Base-by-base conservation (phyloP, 2,329 filamentous ascomycete genomes). In the Fusarium tjaetaba region DNA sequence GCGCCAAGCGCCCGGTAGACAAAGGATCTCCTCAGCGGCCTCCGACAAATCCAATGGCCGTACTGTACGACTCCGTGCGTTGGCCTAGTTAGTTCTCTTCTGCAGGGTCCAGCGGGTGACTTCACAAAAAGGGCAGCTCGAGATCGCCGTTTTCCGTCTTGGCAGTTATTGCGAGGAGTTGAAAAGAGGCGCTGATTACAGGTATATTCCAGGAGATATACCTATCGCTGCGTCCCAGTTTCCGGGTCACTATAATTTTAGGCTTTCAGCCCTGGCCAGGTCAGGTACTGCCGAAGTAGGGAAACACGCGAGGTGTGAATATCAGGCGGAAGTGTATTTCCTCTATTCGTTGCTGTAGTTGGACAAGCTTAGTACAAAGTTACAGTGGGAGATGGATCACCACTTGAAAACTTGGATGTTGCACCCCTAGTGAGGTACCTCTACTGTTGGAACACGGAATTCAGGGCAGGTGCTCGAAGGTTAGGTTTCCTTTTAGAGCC, bases 81-180 rank as follows among this genome's bases (percentile, higher is more conserved):
- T 36, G 34, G 34, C 34, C 34, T 36, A 36, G 34, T 36, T 36
- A 36, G 9, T 38, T 18, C 53, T 45, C 16, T 60, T 45, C 69
- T 70, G 65, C 65, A 72, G 70, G 70, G 70, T 58, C 70, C 51
- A 66, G 61, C 20, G 36, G 63, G 63, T 61, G 55, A 60, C 24
- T 49, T 36, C 42, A 71, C 58, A n/a, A 60, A 51, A 71, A 42
- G 43, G 61, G 68, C 43, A 61, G 59, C 60, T 60, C 43, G 38
- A 38, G 70, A 68, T 70, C 55, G 68, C 57, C 65, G 49, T 51
- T 70, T 51, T 73, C 70, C 70, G 70, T 59, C 71, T 73, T 73
- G 71, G 71, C 71, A 51, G 38, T 9, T 28, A 22, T 41, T 53
- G 24, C 18, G 14, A 41, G 28, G 34, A 41, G 36, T 55, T 42